Conservation (phyloP, 163 green algal genomes). For the Scenedesmus sp. region DNA sequence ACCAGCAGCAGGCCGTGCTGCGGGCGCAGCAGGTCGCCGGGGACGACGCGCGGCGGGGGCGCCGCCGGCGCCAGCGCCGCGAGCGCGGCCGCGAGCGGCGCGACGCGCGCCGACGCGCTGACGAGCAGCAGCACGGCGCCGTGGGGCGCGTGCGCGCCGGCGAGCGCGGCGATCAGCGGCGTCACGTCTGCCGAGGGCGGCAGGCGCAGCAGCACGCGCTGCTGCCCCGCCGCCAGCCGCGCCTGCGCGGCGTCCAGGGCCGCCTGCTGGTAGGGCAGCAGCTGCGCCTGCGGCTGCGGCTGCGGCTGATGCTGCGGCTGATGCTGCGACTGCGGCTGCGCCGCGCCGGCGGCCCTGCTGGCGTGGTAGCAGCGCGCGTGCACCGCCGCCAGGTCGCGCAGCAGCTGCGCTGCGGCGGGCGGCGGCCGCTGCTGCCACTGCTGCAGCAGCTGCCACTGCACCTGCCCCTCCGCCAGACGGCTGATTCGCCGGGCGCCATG, state of each 20-base stretch:
- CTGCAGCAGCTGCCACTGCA: too few species aligned
- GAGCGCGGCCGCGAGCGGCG: not conserved
- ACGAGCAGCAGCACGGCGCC: conserved; percentile 1
- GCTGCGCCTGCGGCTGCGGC: conserved; percentile 2
- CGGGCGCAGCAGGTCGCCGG: conserved; percentile 2
- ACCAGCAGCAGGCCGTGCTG: conserved; percentile 7
- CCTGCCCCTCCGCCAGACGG: too few species aligned
- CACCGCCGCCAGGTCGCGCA: too few species aligned
- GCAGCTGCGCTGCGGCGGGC: too few species aligned
- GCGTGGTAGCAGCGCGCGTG: too few species aligned
- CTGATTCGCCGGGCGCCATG: too few species aligned
- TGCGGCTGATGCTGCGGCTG: conserved; percentile 16
- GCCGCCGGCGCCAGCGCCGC: not conserved
- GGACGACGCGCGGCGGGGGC: not conserved
- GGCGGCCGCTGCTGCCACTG: too few species aligned
- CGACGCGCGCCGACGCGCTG: not conserved
- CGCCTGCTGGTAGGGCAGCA: conserved; percentile 3
- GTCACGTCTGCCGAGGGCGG: conserved; percentile 11
- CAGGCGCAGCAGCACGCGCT: conserved; percentile 22
- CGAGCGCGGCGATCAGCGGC: conserved; percentile 9
- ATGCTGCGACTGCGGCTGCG: too few species aligned
- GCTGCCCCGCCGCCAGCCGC: not conserved
- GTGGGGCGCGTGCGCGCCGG: not conserved
- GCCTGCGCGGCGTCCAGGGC: not conserved
- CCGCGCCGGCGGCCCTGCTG: too few species aligned